Evolutionary conservation across 768 basidiomycete species (phyloP), one percentile per base, ranked within the genome.

Genomic region (Porphyrellus cyaneotinctus): DNA sequence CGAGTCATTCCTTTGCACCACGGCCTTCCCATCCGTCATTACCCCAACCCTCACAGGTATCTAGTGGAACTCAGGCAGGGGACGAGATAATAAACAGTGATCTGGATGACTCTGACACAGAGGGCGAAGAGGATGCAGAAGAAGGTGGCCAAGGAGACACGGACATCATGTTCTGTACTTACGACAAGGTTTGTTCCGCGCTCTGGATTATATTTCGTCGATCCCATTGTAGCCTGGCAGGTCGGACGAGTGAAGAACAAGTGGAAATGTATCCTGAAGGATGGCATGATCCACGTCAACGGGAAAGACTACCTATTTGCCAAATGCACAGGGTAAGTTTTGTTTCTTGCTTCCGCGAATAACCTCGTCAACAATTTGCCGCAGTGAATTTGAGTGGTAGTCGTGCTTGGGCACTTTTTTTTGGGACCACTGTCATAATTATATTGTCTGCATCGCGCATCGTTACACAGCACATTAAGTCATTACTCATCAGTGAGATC

Each of bases 231-330:
- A 13, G 35, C 22, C 6, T 38, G 37, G 18, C 59, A 98, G 95
- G 95, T 98, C 32, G 93, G 95, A 39, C 81, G 97, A n/a, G 95
- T 98, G 23, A 99, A 98, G 75, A 98, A 97, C 75, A 99, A 98
- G 75, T 99, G 97, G 97, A 99, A 98, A 77, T 95, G 94, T 54
- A 85, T 91, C 22, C 79, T 99, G 47, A 97, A 97, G 72, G 97
- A 98, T 59, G 97, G 97, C 4, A 92, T 98, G 86, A 90, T 97
- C 57, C 91, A 93, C 61, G 83, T 97, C 60, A 97, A 97, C 58
- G 95, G 95, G 28, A 92, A 90, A 64, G 97, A 99, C 64, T 99
- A 98, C 73, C 80, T 99, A 15, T 99, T 99, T 66, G 82, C 90
- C 48, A 95, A 97, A 70, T 98, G 95, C 72, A 93, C 85, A 7